Conservation (phyloP, 1,284 basidiomycete species). For the Mycena sp. region DNA sequence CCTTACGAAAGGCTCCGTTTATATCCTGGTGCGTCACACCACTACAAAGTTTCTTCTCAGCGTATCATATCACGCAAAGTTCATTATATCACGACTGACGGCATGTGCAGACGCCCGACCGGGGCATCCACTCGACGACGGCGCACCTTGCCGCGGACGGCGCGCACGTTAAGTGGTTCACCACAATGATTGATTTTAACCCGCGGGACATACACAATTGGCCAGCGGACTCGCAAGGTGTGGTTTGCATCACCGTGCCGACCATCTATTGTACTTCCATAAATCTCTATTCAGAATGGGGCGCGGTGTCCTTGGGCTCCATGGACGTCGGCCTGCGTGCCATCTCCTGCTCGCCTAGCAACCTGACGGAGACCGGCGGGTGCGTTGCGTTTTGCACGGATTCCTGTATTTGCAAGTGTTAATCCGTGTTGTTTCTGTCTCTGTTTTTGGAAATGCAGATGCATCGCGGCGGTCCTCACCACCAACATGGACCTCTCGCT, state of each 20-base stretch:
- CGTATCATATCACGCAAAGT: too few relatives aligned
- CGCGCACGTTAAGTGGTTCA: constrained; percentile 56
- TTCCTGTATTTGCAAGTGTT: too few relatives aligned
- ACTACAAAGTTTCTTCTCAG: constrained; percentile 22
- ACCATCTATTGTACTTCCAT: constrained; percentile 8
- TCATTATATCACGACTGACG: too few relatives aligned
- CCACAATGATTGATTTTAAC: constrained; percentile 60
- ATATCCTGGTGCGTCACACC: constrained; percentile 16
- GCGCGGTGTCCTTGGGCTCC: constrained; percentile 58
- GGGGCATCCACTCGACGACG: constrained; percentile 68
- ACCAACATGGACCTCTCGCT: constrained; percentile 68
- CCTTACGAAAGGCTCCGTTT: constrained; percentile 48
- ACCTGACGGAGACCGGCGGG: constrained; percentile 33
- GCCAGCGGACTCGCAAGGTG: constrained; percentile 57
- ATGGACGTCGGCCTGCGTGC: constrained; percentile 58
- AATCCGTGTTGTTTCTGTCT: neutral
- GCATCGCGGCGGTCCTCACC: constrained; percentile 60
- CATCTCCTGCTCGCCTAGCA: constrained; percentile 57
- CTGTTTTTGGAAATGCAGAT: constrained; percentile 48
- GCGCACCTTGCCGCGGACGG: constrained; percentile 37
- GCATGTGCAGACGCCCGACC: constrained; percentile 67
- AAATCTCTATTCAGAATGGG: constrained; percentile 48
- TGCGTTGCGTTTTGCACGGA: too few relatives aligned
- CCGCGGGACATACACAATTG: constrained; percentile 53
- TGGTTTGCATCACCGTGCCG: constrained; percentile 8